A percentile compares a stretch with the other conserved stretches of the same genome.
phyloP scores from a whole-genome alignment of 805 yeast species.

The Kluyveromyces aestuarii region DNA sequence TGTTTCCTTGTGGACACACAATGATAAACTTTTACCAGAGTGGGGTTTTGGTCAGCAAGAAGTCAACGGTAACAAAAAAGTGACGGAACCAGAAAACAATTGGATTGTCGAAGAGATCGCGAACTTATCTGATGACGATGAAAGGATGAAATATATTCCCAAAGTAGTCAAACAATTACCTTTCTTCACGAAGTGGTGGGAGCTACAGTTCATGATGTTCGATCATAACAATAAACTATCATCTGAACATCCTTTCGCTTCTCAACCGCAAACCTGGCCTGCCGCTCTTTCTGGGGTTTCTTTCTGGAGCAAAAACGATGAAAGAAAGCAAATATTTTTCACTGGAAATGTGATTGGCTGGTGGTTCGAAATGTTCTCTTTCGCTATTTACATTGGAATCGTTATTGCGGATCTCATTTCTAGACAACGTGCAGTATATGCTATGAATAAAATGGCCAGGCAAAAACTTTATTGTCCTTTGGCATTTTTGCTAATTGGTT shows the following conservation, averaged over 20 bases:
- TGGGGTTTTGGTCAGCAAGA: constrained; percentile 94
- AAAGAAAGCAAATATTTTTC: constrained; percentile 73
- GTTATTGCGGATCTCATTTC: constrained; percentile 68
- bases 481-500: constrained; percentile 77
- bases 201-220: constrained; percentile 83
- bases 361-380: constrained; percentile 67
- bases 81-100: constrained; percentile 52
- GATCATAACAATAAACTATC: constrained; percentile 81
- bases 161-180: constrained; percentile 54
- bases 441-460: constrained; percentile 53
- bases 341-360: constrained; percentile 87
- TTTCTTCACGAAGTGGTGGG: constrained; percentile 82
- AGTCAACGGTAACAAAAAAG: constrained; percentile 87
- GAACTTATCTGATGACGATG: constrained; percentile 42
- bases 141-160: constrained; percentile 55
- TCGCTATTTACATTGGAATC: constrained; percentile 56
- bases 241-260: constrained; percentile 90
- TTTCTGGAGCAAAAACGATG: constrained; percentile 77
- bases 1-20: constrained; percentile 92
- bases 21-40: constrained; percentile 76
- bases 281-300: constrained; percentile 83
- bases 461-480: constrained; percentile 68
- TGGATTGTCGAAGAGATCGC: constrained; percentile 74
- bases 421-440: constrained; percentile 55
- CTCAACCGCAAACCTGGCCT: constrained; percentile 90